Percentiles rank a stretch among this genome's conserved stretches.
These are phyloP conservation scores for Mucuna pruriens DNA, from an alignment of 306 rosid species.

Conservation along the genomic window DNA sequence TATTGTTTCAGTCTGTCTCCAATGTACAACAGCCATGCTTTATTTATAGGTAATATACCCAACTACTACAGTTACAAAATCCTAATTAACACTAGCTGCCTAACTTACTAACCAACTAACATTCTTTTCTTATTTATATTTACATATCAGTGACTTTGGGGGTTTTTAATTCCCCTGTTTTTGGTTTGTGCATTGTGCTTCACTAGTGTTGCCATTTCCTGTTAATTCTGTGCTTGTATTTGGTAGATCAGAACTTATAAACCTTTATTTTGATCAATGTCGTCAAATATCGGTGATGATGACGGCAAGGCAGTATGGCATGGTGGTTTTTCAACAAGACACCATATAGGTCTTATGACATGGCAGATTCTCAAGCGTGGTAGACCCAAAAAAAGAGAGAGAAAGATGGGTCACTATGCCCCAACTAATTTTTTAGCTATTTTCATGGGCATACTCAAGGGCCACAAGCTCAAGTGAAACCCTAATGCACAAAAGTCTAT, in stretches of 20 bases:
- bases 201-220: not conserved
- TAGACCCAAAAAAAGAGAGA: not conserved
- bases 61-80: too few species aligned
- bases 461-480: not conserved
- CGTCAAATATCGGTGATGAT: not conserved
- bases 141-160: too few species aligned
- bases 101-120: too few species aligned
- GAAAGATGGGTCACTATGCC: not conserved
- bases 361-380: not conserved
- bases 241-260: too few species aligned
- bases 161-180: too few species aligned
- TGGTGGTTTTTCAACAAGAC: not conserved
- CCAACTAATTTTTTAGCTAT: not conserved
- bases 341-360: too few species aligned
- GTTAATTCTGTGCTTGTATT: not conserved
- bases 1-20: too few species aligned
- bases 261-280: not conserved
- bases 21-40: too few species aligned
- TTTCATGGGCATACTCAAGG: not conserved
- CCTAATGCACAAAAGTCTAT: not conserved
- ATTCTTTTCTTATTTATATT: too few species aligned
- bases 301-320: not conserved
- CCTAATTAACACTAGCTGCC: too few species aligned
- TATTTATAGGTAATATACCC: too few species aligned
- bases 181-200: not conserved